phyloP scores from a whole-genome alignment of 495 filamentous ascomycete species.

The Aspergillus panamensis region DNA sequence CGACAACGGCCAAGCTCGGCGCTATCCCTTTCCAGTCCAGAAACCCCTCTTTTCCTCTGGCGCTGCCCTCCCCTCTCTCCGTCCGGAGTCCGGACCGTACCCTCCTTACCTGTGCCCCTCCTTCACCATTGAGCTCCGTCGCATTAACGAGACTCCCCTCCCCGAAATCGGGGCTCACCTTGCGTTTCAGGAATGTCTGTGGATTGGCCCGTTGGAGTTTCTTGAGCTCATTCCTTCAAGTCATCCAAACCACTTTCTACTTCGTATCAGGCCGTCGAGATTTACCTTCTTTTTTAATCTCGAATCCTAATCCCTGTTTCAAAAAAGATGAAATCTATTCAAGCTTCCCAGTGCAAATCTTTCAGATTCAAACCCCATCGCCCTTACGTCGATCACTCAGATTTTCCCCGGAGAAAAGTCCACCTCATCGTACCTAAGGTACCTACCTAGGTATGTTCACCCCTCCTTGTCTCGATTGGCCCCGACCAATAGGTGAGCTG shows the following conservation, averaged over 20 bases:
- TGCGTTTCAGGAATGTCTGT: conserved; percentile 14
- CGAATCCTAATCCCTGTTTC: not conserved
- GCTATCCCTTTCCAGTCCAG: conserved; percentile 18
- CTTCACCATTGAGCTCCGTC: conserved; percentile 8
- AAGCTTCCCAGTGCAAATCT: not conserved
- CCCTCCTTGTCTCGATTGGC: conserved; percentile 4
- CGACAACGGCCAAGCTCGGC: conserved; percentile 38
- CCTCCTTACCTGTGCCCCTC: conserved; percentile 7
- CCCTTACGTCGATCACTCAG: not conserved
- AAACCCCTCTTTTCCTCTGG: conserved; percentile 17
- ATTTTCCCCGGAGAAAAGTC: conserved; percentile 16
- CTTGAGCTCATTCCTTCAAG: conserved; percentile 29
- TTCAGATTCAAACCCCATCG: not conserved
- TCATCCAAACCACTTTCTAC: conserved; percentile 23
- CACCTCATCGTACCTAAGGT: too few species aligned
- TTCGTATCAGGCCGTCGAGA: not conserved
- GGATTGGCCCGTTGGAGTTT: conserved; percentile 26
- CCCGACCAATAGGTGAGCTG: conserved; percentile 17
- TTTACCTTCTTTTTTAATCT: not conserved
- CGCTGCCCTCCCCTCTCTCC: conserved; percentile 14
- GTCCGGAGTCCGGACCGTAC: conserved; percentile 5
- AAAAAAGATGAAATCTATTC: not conserved
- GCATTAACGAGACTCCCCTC: conserved; percentile 4
- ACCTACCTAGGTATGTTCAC: too few species aligned
- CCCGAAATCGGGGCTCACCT: conserved; percentile 36